These are phyloP conservation scores for Hyphopichia burtonii DNA, from an alignment of 1,139 yeast species.

Conservation along the genomic window DNA sequence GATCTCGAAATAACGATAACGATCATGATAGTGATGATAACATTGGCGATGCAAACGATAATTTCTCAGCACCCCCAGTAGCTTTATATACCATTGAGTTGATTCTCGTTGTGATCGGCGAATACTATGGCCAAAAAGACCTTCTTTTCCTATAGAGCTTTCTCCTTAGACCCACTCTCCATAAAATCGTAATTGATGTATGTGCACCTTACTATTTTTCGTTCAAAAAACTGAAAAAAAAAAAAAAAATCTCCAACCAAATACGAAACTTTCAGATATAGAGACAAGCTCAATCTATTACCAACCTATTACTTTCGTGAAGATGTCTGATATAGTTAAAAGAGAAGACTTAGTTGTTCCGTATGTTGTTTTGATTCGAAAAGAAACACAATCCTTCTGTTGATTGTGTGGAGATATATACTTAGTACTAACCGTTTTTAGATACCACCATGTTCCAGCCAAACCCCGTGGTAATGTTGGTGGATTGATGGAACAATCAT, in stretches of 20 bases:
- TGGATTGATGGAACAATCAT: constrained; percentile 52
- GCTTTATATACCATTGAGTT: constrained; percentile 29
- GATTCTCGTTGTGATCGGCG: constrained; percentile 32
- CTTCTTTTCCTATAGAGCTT: constrained; percentile 13
- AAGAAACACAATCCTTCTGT: no score
- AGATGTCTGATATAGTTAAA: constrained; percentile 8
- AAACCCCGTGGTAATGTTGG: constrained; percentile 48
- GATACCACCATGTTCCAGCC: constrained; percentile 50
- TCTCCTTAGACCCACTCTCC: no score
- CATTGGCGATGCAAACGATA: no score
- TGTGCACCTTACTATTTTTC: neutral
- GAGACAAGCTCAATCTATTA: neutral
- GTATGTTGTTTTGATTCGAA: constrained; percentile 27
- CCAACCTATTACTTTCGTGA: no score
- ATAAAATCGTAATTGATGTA: neutral
- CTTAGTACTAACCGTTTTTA: constrained; percentile 11
- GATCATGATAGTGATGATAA: neutral
- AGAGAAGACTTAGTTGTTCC: constrained; percentile 42
- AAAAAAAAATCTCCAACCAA: neutral
- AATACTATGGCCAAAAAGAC: constrained; percentile 40
- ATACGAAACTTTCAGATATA: no score
- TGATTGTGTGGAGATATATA: no score
- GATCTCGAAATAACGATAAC: constrained; percentile 3
- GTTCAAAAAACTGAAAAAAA: neutral
- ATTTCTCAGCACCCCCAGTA: constrained; percentile 5